Evolutionary conservation across 345 rosid species (phyloP).

Genomic region (Schrenkiella parvula): DNA sequence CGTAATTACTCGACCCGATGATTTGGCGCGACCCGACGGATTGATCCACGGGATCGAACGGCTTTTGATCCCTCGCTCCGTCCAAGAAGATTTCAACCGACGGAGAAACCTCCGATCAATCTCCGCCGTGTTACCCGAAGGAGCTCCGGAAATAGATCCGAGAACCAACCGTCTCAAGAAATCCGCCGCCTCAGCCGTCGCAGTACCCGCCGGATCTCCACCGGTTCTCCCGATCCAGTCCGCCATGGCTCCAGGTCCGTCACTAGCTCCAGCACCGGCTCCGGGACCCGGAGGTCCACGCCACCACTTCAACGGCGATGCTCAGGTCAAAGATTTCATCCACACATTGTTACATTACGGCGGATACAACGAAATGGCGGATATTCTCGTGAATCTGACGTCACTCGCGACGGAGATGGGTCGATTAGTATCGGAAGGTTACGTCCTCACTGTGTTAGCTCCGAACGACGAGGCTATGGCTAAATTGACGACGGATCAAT

Average conservation of each 20-base stretch:
- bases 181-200: slow-evolving; percentile 35
- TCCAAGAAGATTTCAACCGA: slow-evolving; percentile 65
- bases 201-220: slow-evolving; percentile 46
- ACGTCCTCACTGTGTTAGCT: slow-evolving; percentile 67
- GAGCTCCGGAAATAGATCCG: slow-evolving; percentile 72
- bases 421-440: slow-evolving; percentile 67
- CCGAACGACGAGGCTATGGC: slow-evolving; percentile 89
- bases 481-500: slow-evolving; percentile 63
- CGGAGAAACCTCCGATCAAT: slow-evolving; percentile 59
- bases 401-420: slow-evolving; percentile 79
- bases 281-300: slow-evolving; percentile 83
- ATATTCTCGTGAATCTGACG: slow-evolving; percentile 64
- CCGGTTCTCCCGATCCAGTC: slow-evolving; percentile 50
- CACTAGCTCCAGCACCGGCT: slow-evolving; percentile 77
- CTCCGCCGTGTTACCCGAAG: slow-evolving; percentile 65
- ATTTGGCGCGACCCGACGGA: slow-evolving; percentile 64
- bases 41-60: slow-evolving; percentile 77
- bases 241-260: slow-evolving; percentile 82
- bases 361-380: slow-evolving; percentile 84
- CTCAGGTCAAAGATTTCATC: slow-evolving; percentile 73
- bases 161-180: slow-evolving; percentile 63
- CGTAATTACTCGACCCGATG: slow-evolving; percentile 40
- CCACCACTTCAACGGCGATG: slow-evolving; percentile 63
- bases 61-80: slow-evolving; percentile 63
- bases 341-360: slow-evolving; percentile 66